Base-by-base conservation (phyloP, 2,329 filamentous ascomycete genomes). In the Chaetothyriales sp. region DNA sequence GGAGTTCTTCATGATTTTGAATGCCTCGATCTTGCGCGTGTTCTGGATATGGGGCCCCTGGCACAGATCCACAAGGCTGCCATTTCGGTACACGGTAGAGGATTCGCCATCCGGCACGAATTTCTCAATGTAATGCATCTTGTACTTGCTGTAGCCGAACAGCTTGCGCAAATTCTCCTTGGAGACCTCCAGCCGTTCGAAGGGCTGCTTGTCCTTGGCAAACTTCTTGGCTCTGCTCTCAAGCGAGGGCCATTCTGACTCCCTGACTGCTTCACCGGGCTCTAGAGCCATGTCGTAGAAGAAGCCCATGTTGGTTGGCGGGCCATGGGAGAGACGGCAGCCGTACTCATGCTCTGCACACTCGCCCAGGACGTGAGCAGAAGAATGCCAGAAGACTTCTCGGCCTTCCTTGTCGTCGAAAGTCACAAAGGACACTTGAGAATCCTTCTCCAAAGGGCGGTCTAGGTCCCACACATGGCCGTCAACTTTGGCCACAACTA, bases 131-230 rank as follows among this genome's bases (percentile, higher is more conserved):
- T 96, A 94, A 68, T 95, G 86, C 66, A 94, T 81, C 78, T 98
- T 96, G 75, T 95, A 96, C 67, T 92, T 92, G 77, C 93, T 95
- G 76, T 94, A 93, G 61, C 81, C 80, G 74, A 96, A 96, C 86
- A 96, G 95, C 66, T 95, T 87, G 49, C 92, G 78, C 48, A 96
- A 76, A 59, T 96, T 83, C 50, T 90, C 84, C 71, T 96, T 96
- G 58, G 84, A 84, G 64, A 95, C 78, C 57, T 84, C 84, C 46
- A 96, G 73, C 53, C 92, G 81, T 73, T 95, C 85, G 65, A 96
- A 96, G 48, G 82, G 82, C 70, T 96, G 90, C 75, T 93, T 95
- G 70, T 95, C 89, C 75, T 95, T 95, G 69, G 94, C 86, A 57
- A 92, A 88, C 64, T 81, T 84, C 63, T 77, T 75, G 26, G 89